Evolutionary conservation across 2,329 filamentous ascomycete genomes (phyloP).

Genomic region (Epichloe sylvatica): DNA sequence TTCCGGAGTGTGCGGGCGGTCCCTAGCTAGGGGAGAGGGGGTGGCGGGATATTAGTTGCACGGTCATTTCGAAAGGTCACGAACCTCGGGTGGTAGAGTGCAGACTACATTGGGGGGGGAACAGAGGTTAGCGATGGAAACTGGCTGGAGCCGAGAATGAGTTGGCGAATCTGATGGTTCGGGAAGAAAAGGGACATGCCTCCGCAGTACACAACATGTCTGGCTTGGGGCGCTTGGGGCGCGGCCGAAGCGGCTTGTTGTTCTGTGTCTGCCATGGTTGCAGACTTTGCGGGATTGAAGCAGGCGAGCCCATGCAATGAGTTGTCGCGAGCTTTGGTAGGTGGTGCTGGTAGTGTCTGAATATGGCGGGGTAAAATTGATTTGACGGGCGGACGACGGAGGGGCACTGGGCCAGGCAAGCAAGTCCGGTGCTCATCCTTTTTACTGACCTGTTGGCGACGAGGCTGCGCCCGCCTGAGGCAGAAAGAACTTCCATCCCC

Average conservation of each 20-base stretch:
- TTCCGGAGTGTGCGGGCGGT: not conserved
- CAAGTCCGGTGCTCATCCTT: no score
- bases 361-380: conserved; percentile 15
- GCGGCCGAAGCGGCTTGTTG: conserved; percentile 30
- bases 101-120: conserved; percentile 34
- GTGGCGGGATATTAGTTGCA: not conserved
- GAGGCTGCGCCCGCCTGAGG: not conserved
- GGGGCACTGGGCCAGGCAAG: conserved; percentile 5
- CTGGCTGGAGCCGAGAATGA: not conserved
- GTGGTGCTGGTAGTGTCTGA: conserved; percentile 2
- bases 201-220: conserved; percentile 43
- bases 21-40: not conserved
- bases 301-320: conserved; percentile 7
- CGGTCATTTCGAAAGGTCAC: conserved; percentile 5
- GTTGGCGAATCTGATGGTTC: not conserved
- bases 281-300: conserved; percentile 10
- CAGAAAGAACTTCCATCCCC: not conserved
- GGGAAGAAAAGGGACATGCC: conserved; percentile 29
- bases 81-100: conserved; percentile 51
- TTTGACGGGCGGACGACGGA: not conserved
- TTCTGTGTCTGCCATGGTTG: conserved; percentile 41
- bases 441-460: no score
- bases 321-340: conserved; percentile 14
- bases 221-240: conserved; percentile 38
- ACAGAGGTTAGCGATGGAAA: not conserved